Base-by-base conservation (phyloP, 148 eudicot genomes). In the Camellia sinensis region DNA sequence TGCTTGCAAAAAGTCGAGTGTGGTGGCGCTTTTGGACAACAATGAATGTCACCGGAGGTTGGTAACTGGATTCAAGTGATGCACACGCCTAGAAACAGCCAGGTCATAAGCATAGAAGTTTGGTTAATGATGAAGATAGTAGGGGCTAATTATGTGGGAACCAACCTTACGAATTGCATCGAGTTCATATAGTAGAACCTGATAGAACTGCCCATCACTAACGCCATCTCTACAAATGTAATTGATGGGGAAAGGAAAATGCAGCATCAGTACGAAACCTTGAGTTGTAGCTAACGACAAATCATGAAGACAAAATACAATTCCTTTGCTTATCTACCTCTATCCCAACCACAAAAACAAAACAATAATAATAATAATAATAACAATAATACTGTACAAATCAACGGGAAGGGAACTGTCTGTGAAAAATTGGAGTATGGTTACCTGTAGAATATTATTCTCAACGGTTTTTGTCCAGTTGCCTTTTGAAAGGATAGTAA, bases 1-100 rank as follows among this genome's bases (percentile, higher is more conserved):
- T 91, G 88, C 83, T 88, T 2, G 97, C 89, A 81, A 94, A 91
- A 57, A 94, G 88, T 67, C 98, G 82, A 0, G 98, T 94, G 79
- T 94, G 98, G 83, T 94, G 93, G 74, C 98, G 98, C 82, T 94
- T 94, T 88, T 94, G 98, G 78, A 94, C 95, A 53, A 94, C 92
- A 37, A 94, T 90, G 79, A 94, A 94, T 8, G 98, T 94, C 11
- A 94, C 97, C 0, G 93, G 91, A 67, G 98, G 98, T 77, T 92
- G 97, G 81, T 94, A 94, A 56, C 84, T 88, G 3, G 95, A 89
- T 81, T 94, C 95, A 72, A 94, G 86, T 50, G 97, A 91, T 53
- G 95, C 97, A 78, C 98, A 94, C 7, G 98, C 98, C 98, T 94
- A 86, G 60, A 68, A 41, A 78, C 68, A 54, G 53, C 29, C 53